Percentiles rank a stretch among this genome's conserved stretches.
These are phyloP conservation scores for Fusarium sterilihyphosum DNA, from an alignment of 2,329 filamentous ascomycete genomes.

Conservation along the genomic window DNA sequence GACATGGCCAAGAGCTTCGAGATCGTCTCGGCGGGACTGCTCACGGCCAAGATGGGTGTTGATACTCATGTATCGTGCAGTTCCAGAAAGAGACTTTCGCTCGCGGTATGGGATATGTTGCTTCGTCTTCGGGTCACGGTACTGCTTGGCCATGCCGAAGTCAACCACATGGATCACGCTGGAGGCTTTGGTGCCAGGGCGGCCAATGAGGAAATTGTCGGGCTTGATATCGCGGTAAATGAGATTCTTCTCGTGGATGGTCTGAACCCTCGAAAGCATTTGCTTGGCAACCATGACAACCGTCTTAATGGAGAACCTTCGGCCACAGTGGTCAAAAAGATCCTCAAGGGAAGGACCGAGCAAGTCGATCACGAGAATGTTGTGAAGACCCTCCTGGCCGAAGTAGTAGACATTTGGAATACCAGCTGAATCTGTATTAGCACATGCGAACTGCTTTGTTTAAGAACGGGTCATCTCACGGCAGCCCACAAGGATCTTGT, in stretches of 20 bases:
- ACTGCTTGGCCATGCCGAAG: conserved; percentile 99
- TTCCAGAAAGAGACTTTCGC: conserved; percentile 95
- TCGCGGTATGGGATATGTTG: conserved; percentile 98
- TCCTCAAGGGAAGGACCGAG: conserved; percentile 95
- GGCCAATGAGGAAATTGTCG: conserved; percentile 97
- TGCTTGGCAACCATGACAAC: conserved; percentile 99
- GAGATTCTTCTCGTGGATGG: conserved; percentile 98
- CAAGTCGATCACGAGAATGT: conserved; percentile 97
- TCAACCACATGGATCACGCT: conserved; percentile 99
- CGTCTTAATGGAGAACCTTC: conserved; percentile 95
- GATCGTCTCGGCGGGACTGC: conserved; percentile 93
- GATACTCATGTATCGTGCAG: conserved; percentile 99
- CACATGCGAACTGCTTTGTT: conserved; percentile 46
- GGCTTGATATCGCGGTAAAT: conserved; percentile 99
- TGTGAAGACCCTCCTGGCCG: conserved; percentile 97
- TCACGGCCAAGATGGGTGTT: conserved; percentile 98
- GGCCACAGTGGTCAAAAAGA: conserved; percentile 96
- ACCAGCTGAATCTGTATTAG: conserved; percentile 70
- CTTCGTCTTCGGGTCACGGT: conserved; percentile 98
- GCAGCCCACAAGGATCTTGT: conserved; percentile 99
- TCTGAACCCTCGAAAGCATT: conserved; percentile 94
- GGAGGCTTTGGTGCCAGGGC: conserved; percentile 90
- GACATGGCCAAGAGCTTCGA: conserved; percentile 85
- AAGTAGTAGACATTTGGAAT: conserved; percentile 99
- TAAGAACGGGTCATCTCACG: conserved; percentile 69